Percentiles rank a stretch among this genome's conserved stretches.
Conservation (phyloP, 2,329 filamentous ascomycete genomes). For the Clathrospora elynae region DNA sequence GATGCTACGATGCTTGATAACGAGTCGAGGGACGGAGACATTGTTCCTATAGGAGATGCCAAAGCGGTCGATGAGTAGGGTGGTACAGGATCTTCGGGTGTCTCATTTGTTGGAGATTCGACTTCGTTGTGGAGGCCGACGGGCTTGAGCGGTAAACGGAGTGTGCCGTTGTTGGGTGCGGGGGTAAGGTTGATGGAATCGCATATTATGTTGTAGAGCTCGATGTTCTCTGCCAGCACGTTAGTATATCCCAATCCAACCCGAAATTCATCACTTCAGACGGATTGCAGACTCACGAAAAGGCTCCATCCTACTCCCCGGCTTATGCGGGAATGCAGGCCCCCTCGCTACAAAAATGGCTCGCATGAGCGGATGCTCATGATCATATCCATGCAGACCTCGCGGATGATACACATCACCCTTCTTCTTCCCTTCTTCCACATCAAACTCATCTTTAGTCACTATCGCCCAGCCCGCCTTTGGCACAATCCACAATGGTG, state of each 20-base stretch:
- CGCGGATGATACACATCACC: conserved; percentile 74
- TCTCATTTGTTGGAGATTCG: conserved; percentile 53
- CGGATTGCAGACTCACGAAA: conserved; percentile 86
- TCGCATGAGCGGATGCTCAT: conserved; percentile 92
- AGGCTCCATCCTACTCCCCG: conserved; percentile 75
- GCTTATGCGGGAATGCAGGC: conserved; percentile 85
- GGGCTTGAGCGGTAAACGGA: conserved; percentile 71
- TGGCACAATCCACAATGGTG: conserved; percentile 91
- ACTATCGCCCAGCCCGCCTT: conserved; percentile 93
- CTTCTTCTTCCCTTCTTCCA: conserved; percentile 67
- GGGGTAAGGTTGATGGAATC: conserved; percentile 79
- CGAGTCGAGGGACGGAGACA: conserved; percentile 19
- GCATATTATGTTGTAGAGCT: conserved; percentile 94
- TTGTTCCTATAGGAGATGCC: conserved; percentile 19
- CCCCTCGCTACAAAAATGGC: conserved; percentile 93
- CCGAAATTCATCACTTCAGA: too few species aligned
- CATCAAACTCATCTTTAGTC: conserved; percentile 75
- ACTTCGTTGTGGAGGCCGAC: conserved; percentile 64
- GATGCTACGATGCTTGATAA: conserved; percentile 31
- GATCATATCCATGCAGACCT: conserved; percentile 92
- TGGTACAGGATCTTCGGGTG: conserved; percentile 59
- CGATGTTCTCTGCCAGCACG: conserved; percentile 75
- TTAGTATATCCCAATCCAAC: too few species aligned
- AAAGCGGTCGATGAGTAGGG: conserved; percentile 9
- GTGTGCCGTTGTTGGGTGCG: conserved; percentile 83